Conservation (phyloP, 1,284 basidiomycete species). For the Sanghuangporus weigelae region DNA sequence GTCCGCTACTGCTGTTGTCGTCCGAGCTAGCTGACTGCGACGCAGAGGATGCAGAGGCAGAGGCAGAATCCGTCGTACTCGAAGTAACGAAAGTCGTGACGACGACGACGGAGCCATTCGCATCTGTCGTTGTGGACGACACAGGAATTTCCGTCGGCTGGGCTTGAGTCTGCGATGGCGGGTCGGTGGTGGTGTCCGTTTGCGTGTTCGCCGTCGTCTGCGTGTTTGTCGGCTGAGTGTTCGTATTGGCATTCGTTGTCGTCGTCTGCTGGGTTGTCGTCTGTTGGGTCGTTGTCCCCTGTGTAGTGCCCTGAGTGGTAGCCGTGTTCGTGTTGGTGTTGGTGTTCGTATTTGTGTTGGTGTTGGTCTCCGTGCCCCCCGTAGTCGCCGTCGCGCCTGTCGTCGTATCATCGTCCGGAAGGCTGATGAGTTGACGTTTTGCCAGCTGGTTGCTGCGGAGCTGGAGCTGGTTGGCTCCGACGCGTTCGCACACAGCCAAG, state of each 20-base stretch:
- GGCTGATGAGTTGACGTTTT: background rate
- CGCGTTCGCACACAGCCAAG: background rate
- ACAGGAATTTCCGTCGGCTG: background rate
- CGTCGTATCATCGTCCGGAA: background rate
- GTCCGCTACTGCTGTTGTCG: slow-evolving; percentile 25
- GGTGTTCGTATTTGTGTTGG: slow-evolving; percentile 20
- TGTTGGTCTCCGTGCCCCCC: background rate
- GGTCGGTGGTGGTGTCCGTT: slow-evolving; percentile 12
- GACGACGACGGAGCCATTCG: slow-evolving; percentile 17
- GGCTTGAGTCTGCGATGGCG: background rate
- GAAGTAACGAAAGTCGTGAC: slow-evolving; percentile 21
- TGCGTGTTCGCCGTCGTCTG: slow-evolving; percentile 9
- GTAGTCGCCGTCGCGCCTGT: background rate
- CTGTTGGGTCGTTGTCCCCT: slow-evolving; percentile 6
- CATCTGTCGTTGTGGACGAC: slow-evolving; percentile 16
- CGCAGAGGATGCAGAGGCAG: slow-evolving; percentile 15
- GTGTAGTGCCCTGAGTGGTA: slow-evolving; percentile 17
- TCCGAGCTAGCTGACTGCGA: background rate
- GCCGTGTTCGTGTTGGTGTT: slow-evolving; percentile 17
- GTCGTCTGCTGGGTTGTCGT: slow-evolving; percentile 1
- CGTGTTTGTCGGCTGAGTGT: background rate
- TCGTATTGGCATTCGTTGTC: slow-evolving; percentile 8
- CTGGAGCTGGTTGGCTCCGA: background rate
- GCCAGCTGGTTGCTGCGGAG: background rate
- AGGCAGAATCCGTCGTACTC: slow-evolving; percentile 9